Percentiles rank a stretch among this genome's conserved stretches.
Evolutionary conservation across 768 basidiomycete genomes (phyloP).

Genomic region (Tulasnella calospora): DNA sequence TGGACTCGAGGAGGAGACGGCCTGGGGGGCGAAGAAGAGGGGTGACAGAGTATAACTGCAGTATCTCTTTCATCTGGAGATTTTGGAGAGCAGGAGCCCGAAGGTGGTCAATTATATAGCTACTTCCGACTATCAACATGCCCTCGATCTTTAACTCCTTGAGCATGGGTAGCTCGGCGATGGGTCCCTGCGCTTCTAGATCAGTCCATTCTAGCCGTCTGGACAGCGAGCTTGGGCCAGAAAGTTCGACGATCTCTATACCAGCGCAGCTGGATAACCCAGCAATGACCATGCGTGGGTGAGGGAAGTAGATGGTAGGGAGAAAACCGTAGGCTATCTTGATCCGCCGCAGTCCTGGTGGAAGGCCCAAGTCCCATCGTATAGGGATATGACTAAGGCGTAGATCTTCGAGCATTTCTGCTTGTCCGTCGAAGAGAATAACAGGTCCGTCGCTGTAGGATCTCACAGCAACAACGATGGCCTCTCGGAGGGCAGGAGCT

Average conservation of each 20-base stretch:
- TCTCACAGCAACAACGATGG: neutral
- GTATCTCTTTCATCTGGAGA: neutral
- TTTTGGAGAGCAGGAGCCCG: neutral
- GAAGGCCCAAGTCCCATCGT: neutral
- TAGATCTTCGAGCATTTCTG: neutral
- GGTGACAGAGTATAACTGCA: neutral
- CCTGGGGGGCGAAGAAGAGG: neutral
- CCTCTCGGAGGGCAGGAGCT: neutral
- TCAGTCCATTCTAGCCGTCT: neutral
- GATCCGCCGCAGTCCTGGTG: neutral
- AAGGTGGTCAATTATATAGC: neutral
- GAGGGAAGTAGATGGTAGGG: neutral
- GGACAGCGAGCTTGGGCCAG: neutral
- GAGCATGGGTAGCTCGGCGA: neutral
- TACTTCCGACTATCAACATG: neutral
- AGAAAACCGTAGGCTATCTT: neutral
- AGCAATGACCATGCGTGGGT: neutral
- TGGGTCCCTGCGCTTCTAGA: neutral
- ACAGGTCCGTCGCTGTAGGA: neutral
- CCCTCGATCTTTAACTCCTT: neutral
- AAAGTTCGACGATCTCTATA: neutral
- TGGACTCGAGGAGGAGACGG: neutral
- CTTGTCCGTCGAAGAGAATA: neutral
- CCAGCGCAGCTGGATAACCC: neutral
- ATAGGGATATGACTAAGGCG: neutral